Percentiles rank a stretch among this genome's conserved stretches.
These are phyloP conservation scores for Boletus vinaceobasis DNA, from an alignment of 768 basidiomycete species.

Conservation along the genomic window DNA sequence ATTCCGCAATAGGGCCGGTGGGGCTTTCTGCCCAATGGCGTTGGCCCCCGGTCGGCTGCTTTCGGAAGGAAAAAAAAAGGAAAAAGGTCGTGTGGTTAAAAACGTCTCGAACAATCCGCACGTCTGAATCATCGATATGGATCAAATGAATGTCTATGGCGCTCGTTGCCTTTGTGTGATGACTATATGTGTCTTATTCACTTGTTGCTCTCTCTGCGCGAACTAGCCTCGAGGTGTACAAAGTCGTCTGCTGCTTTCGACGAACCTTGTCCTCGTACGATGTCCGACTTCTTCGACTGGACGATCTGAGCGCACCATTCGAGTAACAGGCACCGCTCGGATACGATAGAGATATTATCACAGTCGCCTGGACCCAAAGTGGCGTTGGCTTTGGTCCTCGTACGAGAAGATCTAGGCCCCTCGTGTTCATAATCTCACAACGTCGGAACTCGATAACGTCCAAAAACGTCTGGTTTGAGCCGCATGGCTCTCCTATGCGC, in stretches of 20 bases:
- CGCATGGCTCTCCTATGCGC: constrained; percentile 60
- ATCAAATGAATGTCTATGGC: background rate
- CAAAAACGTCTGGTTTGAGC: constrained; percentile 78
- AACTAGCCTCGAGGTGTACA: constrained; percentile 65
- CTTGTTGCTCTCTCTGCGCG: background rate
- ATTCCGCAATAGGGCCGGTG: background rate
- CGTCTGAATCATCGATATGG: background rate
- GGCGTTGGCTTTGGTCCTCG: constrained; percentile 32
- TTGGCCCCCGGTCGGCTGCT: background rate
- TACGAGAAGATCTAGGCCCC: constrained; percentile 63
- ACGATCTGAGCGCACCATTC: constrained; percentile 90
- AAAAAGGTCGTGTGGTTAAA: background rate
- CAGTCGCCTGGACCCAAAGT: constrained; percentile 51
- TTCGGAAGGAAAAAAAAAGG: background rate
- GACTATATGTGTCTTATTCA: background rate
- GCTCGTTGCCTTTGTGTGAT: background rate
- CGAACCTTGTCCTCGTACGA: constrained; percentile 60
- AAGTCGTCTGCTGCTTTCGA: constrained; percentile 74
- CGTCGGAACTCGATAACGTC: constrained; percentile 71
- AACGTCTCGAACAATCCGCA: constrained; percentile 1
- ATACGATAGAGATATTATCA: constrained; percentile 69
- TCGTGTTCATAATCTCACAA: constrained; percentile 82
- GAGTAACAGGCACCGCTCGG: constrained; percentile 79
- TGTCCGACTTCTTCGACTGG: constrained; percentile 65
- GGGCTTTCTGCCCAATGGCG: background rate